Evolutionary conservation across 805 yeast species (phyloP).

Genomic region (Metschnikowia continentalis): DNA sequence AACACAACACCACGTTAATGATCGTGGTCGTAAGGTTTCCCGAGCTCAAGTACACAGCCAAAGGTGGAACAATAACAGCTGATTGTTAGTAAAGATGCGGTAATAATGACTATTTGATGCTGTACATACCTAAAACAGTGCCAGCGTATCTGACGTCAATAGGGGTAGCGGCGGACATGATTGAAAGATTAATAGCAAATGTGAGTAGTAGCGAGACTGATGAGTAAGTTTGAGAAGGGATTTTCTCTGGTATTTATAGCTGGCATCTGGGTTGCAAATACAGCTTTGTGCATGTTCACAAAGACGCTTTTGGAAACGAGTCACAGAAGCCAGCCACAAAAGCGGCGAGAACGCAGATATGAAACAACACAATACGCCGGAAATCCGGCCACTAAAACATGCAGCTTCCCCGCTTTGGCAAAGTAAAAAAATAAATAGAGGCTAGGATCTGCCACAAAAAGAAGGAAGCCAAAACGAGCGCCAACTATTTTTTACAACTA

Average conservation of each 20-base stretch:
- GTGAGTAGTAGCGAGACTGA: not conserved
- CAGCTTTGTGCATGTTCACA: not conserved
- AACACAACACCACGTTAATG: slow-evolving; percentile 1
- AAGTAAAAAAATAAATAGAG: not conserved
- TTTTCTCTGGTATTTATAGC: not conserved
- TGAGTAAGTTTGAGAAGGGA: not conserved
- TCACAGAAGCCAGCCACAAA: not conserved
- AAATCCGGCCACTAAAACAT: not conserved
- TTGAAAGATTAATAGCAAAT: not conserved
- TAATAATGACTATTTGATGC: not conserved
- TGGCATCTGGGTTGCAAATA: not conserved
- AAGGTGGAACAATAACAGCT: slow-evolving; percentile 3
- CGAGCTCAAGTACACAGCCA: slow-evolving; percentile 1
- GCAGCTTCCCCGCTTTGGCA: not conserved
- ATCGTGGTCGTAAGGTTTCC: not conserved
- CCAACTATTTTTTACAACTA: no score
- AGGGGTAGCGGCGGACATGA: not conserved
- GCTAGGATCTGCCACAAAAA: not conserved
- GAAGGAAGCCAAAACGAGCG: not conserved
- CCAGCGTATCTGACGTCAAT: slow-evolving; percentile 5
- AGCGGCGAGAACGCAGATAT: not conserved
- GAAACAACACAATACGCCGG: not conserved
- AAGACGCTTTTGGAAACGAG: not conserved
- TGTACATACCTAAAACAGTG: not conserved
- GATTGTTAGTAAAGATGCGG: not conserved